Conservation (phyloP, 2,329 filamentous ascomycete genomes). For the Aspergillus phoenicis region DNA sequence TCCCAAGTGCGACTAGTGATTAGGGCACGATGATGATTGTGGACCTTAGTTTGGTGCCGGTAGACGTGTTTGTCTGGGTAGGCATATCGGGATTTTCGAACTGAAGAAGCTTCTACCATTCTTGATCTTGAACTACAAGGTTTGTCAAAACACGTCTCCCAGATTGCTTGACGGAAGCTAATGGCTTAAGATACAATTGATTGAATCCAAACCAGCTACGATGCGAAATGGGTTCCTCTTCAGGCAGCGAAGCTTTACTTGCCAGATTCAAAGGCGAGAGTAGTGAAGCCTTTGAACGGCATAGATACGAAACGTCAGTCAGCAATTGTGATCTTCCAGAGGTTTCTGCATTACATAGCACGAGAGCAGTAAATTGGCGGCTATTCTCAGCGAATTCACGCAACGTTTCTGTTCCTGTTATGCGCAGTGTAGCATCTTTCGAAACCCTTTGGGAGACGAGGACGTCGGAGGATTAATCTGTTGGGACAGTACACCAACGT, state of each 20-base stretch:
- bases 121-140: neutral
- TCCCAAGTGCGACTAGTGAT: too few relatives aligned
- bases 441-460: too few relatives aligned
- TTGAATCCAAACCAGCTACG: too few relatives aligned
- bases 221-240: neutral
- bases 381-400: too few relatives aligned
- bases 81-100: neutral
- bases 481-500: too few relatives aligned
- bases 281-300: neutral
- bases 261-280: neutral
- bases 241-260: neutral
- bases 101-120: neutral
- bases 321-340: too few relatives aligned
- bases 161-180: neutral
- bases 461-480: too few relatives aligned
- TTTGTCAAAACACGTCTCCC: neutral
- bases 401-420: too few relatives aligned
- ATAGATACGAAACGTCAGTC: neutral
- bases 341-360: too few relatives aligned
- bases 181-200: neutral
- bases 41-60: neutral
- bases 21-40: too few relatives aligned
- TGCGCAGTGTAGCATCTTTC: too few relatives aligned
- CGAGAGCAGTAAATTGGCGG: too few relatives aligned
- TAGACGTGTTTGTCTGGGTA: neutral